phyloP scores from a whole-genome alignment of 169 alveolate species.

The Cryptosporidium sp. region DNA sequence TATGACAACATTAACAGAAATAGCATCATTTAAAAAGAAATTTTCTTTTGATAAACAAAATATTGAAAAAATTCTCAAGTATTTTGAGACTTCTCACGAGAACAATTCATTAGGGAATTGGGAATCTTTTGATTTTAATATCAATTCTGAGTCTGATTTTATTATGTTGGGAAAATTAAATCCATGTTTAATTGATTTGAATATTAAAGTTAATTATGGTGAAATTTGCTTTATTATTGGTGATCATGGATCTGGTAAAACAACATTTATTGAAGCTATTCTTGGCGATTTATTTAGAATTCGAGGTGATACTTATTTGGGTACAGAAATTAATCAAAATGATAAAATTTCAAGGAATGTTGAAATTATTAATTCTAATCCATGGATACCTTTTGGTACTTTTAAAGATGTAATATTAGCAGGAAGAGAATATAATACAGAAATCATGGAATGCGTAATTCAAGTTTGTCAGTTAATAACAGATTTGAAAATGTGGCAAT shows the following conservation, averaged over 20 bases:
- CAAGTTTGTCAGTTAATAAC: slow-evolving; percentile 47
- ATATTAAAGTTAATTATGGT: slow-evolving; percentile 29
- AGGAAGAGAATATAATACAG: slow-evolving; percentile 34
- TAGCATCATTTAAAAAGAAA: slow-evolving; percentile 36
- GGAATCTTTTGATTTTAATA: slow-evolving; percentile 5
- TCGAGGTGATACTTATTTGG: slow-evolving; percentile 36
- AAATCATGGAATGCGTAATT: slow-evolving; percentile 2
- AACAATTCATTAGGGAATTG: background rate
- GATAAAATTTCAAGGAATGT: slow-evolving; percentile 4
- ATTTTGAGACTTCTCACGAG: background rate
- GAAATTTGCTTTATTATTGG: slow-evolving; percentile 66
- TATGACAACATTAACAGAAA: slow-evolving; percentile 30
- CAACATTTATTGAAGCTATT: slow-evolving; percentile 48
- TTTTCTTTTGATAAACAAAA: slow-evolving; percentile 35
- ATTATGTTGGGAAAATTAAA: slow-evolving; percentile 11
- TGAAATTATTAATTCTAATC: slow-evolving; percentile 32
- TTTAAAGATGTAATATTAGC: slow-evolving; percentile 46
- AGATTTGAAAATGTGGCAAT: slow-evolving; percentile 50
- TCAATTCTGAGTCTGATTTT: slow-evolving; percentile 4
- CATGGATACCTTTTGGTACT: slow-evolving; percentile 75
- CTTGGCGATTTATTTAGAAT: slow-evolving; percentile 50
- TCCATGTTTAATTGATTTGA: slow-evolving; percentile 41
- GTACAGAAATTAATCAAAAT: background rate
- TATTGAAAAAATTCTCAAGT: slow-evolving; percentile 8
- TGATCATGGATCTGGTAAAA: slow-evolving; percentile 58